Percentiles rank a stretch among this genome's conserved stretches.
Conservation (phyloP, 2,329 filamentous ascomycete genomes). For the Ophiocordyceps australis region DNA sequence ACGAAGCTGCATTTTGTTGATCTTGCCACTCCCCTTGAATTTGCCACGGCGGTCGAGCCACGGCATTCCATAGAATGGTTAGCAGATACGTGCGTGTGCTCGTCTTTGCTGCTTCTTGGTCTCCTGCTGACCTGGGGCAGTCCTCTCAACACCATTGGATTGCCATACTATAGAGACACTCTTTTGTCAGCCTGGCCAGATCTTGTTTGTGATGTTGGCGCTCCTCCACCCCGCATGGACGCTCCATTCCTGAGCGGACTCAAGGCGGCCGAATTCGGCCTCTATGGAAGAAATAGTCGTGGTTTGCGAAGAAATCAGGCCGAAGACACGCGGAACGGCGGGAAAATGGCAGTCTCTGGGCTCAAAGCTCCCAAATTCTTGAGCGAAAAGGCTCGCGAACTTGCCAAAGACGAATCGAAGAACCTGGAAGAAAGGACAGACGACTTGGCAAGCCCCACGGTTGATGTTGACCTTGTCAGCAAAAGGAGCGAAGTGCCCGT, state of each 20-base stretch:
- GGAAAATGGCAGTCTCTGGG: conserved; percentile 38
- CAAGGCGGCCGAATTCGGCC: conserved; percentile 55
- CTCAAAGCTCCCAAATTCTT: conserved; percentile 76
- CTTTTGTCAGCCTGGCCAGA: conserved; percentile 86
- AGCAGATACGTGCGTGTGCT: conserved; percentile 40
- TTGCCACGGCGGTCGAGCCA: conserved; percentile 47
- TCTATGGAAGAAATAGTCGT: conserved; percentile 60
- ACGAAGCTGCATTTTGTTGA: conserved; percentile 78
- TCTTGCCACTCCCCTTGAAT: conserved; percentile 58
- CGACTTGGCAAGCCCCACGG: conserved; percentile 46
- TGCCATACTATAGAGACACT: conserved; percentile 83
- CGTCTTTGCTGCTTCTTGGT: no score
- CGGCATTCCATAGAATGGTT: conserved; percentile 48
- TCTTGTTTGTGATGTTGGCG: conserved; percentile 68
- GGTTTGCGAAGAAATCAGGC: conserved; percentile 65
- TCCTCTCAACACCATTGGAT: conserved; percentile 68
- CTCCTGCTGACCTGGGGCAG: conserved; percentile 18
- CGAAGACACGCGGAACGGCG: conserved; percentile 51
- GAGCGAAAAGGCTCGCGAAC: conserved; percentile 75
- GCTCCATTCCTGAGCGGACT: conserved; percentile 48
- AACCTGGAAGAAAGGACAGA: conserved; percentile 23
- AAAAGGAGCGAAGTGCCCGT: conserved; percentile 67
- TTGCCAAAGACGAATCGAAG: conserved; percentile 24
- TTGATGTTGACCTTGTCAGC: conserved; percentile 53
- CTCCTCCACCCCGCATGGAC: conserved; percentile 61